Evolutionary conservation across 2,329 filamentous ascomycete genomes (phyloP).

Genomic region (Fusarium verrucosum): DNA sequence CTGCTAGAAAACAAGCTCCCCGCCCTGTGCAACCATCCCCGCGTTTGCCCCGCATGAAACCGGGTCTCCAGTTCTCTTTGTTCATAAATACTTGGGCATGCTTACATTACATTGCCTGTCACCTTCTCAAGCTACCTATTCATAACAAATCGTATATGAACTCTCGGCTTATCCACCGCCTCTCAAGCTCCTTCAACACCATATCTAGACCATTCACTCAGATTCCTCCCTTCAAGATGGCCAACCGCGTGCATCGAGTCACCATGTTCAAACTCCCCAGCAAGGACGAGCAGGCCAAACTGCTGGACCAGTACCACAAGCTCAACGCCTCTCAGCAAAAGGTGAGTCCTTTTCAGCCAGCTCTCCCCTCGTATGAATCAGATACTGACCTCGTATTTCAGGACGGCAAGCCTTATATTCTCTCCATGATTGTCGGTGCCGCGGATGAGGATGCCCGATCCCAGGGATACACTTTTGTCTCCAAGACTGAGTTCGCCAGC

Average conservation of each 20-base stretch:
- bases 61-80: slow-evolving; percentile 14
- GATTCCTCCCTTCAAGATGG: slow-evolving; percentile 48
- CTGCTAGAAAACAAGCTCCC: slow-evolving; percentile 8
- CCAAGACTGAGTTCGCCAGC: slow-evolving; percentile 70
- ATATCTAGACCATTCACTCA: slow-evolving; percentile 12
- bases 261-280: slow-evolving; percentile 65
- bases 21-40: slow-evolving; percentile 7
- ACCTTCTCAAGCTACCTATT: slow-evolving; percentile 1
- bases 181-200: neutral
- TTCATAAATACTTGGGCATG: slow-evolving; percentile 3
- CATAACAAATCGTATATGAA: slow-evolving; percentile 31
- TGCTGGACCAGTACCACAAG: slow-evolving; percentile 57
- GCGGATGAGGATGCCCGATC: slow-evolving; percentile 66
- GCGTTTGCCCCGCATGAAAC: slow-evolving; percentile 32
- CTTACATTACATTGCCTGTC: neutral
- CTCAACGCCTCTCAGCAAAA: slow-evolving; percentile 54
- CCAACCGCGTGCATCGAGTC: slow-evolving; percentile 56
- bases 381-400: slow-evolving; percentile 46
- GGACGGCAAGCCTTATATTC: slow-evolving; percentile 77
- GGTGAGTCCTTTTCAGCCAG: slow-evolving; percentile 45
- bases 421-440: slow-evolving; percentile 62
- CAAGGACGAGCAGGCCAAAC: slow-evolving; percentile 53
- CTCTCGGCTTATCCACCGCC: slow-evolving; percentile 10
- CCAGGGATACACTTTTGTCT: slow-evolving; percentile 72
- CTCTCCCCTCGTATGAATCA: slow-evolving; percentile 4